A percentile compares a stretch with the other conserved stretches of the same genome.
phyloP scores from a whole-genome alignment of 2,329 filamentous ascomycete genomes.

The Decorospora gaudefroyi region DNA sequence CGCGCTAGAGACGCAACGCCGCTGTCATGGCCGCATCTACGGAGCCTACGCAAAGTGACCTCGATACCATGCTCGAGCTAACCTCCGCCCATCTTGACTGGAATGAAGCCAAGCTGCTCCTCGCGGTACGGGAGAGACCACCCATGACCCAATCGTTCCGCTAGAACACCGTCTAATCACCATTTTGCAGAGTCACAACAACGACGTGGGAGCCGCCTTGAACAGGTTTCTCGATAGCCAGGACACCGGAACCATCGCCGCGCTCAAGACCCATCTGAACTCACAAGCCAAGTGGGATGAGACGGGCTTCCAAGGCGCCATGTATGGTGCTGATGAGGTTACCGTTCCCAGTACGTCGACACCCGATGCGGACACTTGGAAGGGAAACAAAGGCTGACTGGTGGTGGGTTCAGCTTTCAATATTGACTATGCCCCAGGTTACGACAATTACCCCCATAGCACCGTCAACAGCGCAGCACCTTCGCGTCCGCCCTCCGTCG shows the following conservation, averaged over 20 bases:
- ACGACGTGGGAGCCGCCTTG: constrained; percentile 30
- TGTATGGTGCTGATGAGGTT: constrained; percentile 35
- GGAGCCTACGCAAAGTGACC: constrained; percentile 14
- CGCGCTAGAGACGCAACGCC: background rate
- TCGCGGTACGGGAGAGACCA: constrained; percentile 15
- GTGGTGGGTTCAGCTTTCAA: constrained; percentile 35
- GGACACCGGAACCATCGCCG: constrained; percentile 16
- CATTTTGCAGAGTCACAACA: constrained; percentile 28
- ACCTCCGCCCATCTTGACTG: constrained; percentile 20
- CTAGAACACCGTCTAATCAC: constrained; percentile 4
- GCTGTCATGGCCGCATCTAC: constrained; percentile 19
- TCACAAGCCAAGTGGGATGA: constrained; percentile 39
- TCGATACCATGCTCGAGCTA: constrained; percentile 16
- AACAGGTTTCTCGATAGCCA: constrained; percentile 29
- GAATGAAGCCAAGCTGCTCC: constrained; percentile 26
- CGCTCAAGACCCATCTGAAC: constrained; percentile 28
- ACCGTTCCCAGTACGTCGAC: constrained; percentile 37
- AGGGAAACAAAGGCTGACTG: constrained; percentile 23
- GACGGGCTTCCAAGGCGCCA: constrained; percentile 36
- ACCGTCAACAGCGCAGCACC: constrained; percentile 41
- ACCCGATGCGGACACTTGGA: background rate
- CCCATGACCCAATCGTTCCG: constrained; percentile 2
- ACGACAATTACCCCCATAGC: constrained; percentile 41
- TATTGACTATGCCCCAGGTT: constrained; percentile 41
- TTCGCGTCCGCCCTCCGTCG: constrained; percentile 44